A percentile compares a stretch with the other conserved stretches of the same genome.
Conservation (phyloP, 2,329 filamentous ascomycete genomes). For the Fusarium luffae region DNA sequence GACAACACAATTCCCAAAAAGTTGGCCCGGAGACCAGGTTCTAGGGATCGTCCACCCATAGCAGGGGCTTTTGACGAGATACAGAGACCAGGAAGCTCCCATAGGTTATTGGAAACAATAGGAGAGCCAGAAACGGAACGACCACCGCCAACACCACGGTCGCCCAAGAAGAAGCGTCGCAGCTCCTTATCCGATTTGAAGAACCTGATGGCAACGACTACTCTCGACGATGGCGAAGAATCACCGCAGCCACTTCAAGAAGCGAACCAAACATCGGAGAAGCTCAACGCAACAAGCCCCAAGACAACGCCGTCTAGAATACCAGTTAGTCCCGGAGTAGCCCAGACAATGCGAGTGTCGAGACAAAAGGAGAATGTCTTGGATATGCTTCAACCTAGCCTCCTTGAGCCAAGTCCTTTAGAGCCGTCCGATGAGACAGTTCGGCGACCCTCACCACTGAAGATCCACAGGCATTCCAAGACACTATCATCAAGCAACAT, state of each 20-base stretch:
- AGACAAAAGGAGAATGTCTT: conserved; percentile 59
- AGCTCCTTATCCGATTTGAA: conserved; percentile 92
- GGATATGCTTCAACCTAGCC: conserved; percentile 38
- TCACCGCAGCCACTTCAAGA: conserved; percentile 62
- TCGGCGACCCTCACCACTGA: conserved; percentile 43
- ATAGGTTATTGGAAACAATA: conserved; percentile 68
- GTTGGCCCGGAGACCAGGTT: conserved; percentile 60
- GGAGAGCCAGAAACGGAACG: conserved; percentile 65
- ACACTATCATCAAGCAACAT: conserved; percentile 65
- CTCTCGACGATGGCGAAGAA: conserved; percentile 55
- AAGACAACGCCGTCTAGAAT: conserved; percentile 62
- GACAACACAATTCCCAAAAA: conserved; percentile 65
- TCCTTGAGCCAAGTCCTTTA: conserved; percentile 23
- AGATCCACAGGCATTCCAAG: conserved; percentile 57
- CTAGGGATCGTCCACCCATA: conserved; percentile 70
- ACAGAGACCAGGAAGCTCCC: conserved; percentile 67
- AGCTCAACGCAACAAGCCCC: conserved; percentile 62
- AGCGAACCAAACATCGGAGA: conserved; percentile 66
- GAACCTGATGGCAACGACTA: conserved; percentile 71
- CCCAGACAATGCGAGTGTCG: conserved; percentile 54
- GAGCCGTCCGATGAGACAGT: conserved; percentile 31
- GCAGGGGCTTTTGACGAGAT: conserved; percentile 71
- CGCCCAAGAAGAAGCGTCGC: conserved; percentile 80
- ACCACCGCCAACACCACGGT: conserved; percentile 49
- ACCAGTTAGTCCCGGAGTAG: conserved; percentile 60